Percentiles rank a stretch among this genome's conserved stretches.
Evolutionary conservation across 1,284 basidiomycete genomes (phyloP).

Genomic region (Apiotrichum gamsii): DNA sequence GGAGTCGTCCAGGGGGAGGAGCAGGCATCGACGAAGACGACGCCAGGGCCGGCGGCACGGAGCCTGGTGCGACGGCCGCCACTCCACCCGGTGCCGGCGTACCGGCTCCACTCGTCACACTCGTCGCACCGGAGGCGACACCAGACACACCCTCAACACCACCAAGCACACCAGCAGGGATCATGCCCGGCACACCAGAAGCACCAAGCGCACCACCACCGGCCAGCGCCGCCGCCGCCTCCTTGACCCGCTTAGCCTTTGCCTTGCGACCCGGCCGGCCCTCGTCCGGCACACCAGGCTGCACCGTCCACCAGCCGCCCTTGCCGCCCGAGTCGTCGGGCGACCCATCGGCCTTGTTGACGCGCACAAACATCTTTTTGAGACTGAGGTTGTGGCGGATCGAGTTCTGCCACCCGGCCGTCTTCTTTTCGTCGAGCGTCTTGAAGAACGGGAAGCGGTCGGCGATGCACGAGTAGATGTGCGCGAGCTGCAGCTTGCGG

Average conservation of each 20-base stretch:
- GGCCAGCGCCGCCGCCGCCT: background rate
- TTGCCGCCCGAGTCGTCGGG: slow-evolving; percentile 43
- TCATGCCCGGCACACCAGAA: too few relatives aligned
- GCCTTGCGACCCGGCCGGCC: slow-evolving; percentile 45
- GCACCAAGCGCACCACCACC: too few relatives aligned
- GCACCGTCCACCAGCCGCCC: slow-evolving; percentile 48
- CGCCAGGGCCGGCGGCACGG: background rate
- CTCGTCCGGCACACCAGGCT: slow-evolving; percentile 44
- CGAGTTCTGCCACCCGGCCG: slow-evolving; percentile 46
- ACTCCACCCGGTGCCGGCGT: slow-evolving; percentile 1
- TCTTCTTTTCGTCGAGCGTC: slow-evolving; percentile 45
- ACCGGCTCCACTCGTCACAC: background rate
- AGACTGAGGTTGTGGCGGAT: slow-evolving; percentile 47
- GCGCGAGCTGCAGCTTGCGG: slow-evolving; percentile 40
- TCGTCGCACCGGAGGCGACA: background rate
- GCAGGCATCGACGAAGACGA: background rate
- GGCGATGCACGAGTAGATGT: slow-evolving; percentile 44
- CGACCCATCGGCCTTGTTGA: slow-evolving; percentile 42
- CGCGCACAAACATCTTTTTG: slow-evolving; percentile 48
- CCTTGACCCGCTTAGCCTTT: slow-evolving; percentile 27
- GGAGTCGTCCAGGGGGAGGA: background rate
- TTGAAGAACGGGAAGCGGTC: slow-evolving; percentile 48
- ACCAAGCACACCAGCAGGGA: too few relatives aligned
- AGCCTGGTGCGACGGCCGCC: too few relatives aligned
- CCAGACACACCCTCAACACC: too few relatives aligned